Percentiles rank a stretch among this genome's conserved stretches.
phyloP scores from a whole-genome alignment of 1,284 basidiomycete genomes.

The Wallemia mellicola region DNA sequence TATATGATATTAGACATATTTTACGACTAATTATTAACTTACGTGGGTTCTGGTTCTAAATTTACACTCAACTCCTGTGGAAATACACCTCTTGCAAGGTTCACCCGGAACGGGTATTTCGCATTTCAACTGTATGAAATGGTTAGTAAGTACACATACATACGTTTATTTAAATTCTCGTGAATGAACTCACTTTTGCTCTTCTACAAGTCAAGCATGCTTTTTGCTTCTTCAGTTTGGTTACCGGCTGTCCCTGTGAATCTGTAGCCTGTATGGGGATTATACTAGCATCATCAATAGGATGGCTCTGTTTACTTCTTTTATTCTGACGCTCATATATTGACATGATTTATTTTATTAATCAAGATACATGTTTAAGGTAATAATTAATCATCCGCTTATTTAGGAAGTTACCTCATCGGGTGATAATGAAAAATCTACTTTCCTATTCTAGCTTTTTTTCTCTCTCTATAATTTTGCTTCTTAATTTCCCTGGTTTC shows the following conservation, averaged over 20 bases:
- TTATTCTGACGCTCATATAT: neutral
- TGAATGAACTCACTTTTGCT: neutral
- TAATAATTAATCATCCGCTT: neutral
- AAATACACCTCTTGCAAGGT: neutral
- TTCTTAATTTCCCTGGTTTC: conserved; percentile 12
- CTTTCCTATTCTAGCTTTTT: conserved; percentile 3
- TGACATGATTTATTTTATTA: neutral
- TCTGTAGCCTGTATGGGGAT: neutral
- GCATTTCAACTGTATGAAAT: neutral
- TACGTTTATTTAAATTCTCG: no score
- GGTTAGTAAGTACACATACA: no score
- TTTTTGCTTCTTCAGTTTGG: neutral
- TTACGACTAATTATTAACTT: neutral
- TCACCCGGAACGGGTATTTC: neutral
- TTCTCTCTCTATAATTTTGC: conserved; percentile 7
- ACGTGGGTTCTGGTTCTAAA: neutral
- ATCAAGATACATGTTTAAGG: neutral
- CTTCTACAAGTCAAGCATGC: conserved; percentile 1
- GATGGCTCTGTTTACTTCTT: neutral
- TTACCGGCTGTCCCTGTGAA: neutral
- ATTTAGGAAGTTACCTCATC: neutral
- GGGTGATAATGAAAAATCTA: neutral
- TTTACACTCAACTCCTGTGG: neutral
- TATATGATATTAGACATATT: neutral
- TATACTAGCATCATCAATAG: neutral